These are phyloP conservation scores for Lasiodiplodia sp. DNA, from an alignment of 2,329 filamentous ascomycete genomes.

Conservation along the genomic window DNA sequence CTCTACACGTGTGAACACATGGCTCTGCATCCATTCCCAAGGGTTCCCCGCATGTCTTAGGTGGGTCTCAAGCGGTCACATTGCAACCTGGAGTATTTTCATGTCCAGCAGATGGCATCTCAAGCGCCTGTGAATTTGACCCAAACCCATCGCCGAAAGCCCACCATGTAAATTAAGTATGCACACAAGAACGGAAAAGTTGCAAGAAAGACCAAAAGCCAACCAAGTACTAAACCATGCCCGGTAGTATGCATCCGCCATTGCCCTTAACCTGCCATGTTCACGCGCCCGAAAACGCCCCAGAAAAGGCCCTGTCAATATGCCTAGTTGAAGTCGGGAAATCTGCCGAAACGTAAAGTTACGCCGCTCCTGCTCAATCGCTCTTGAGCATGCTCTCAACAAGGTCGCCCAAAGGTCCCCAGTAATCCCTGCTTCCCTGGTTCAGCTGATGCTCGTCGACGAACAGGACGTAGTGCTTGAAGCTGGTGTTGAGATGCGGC, in stretches of 20 bases:
- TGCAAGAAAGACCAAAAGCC: neutral
- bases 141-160: neutral
- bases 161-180: slow-evolving; percentile 9
- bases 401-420: slow-evolving; percentile 91
- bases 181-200: slow-evolving; percentile 11
- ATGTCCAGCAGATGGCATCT: neutral
- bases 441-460: slow-evolving; percentile 95
- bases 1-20: slow-evolving; percentile 6
- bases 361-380: slow-evolving; percentile 62
- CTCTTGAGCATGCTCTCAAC: slow-evolving; percentile 98
- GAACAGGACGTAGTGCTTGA: slow-evolving; percentile 99
- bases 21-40: neutral
- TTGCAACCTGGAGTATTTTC: neutral
- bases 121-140: neutral
- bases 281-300: slow-evolving; percentile 18
- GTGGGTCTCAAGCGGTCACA: neutral
- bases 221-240: neutral
- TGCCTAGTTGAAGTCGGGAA: slow-evolving; percentile 10
- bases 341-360: neutral
- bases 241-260: slow-evolving; percentile 16
- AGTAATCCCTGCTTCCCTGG: slow-evolving; percentile 89
- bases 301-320: slow-evolving; percentile 18
- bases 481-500: slow-evolving; percentile 97
- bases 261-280: slow-evolving; percentile 11
- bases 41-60: neutral